Evolutionary conservation across 306 rosid genomes (phyloP).

Genomic region (Medicago arabica): DNA sequence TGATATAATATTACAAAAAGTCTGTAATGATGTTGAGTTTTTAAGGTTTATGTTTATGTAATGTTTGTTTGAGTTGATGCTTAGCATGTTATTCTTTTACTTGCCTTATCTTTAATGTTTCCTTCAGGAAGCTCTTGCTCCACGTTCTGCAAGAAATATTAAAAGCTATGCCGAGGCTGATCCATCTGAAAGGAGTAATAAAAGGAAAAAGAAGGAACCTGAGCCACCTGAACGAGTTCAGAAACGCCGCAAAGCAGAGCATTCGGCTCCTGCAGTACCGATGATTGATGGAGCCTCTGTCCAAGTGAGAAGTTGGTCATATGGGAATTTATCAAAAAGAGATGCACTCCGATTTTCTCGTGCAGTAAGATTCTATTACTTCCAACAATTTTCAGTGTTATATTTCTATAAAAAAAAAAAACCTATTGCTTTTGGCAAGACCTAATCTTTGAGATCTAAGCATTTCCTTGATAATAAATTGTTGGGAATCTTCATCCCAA

Average conservation of each 20-base stretch:
- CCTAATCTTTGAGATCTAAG: neutral
- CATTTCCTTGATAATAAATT: neutral
- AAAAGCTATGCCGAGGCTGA: conserved; percentile 91
- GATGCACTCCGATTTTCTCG: conserved; percentile 91
- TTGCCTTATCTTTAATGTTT: neutral
- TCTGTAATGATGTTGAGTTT: neutral
- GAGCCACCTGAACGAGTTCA: conserved; percentile 78
- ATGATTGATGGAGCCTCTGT: conserved; percentile 88
- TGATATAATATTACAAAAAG: neutral
- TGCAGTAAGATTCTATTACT: conserved; percentile 61
- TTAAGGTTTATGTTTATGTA: neutral
- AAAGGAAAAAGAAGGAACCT: conserved; percentile 87
- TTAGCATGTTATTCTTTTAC: neutral
- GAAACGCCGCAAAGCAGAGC: conserved; percentile 84
- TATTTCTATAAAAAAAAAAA: conserved; percentile 11
- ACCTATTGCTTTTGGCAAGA: conserved; percentile 17
- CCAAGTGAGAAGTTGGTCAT: conserved; percentile 95
- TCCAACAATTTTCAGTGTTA: neutral
- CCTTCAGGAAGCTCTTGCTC: conserved; percentile 86
- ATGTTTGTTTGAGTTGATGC: conserved; percentile 31
- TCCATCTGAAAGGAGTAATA: conserved; percentile 76
- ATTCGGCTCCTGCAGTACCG: conserved; percentile 71
- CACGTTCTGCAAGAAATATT: conserved; percentile 92
- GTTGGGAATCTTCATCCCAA: conserved; percentile 6
- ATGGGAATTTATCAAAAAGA: conserved; percentile 88